Percentiles rank a stretch among this genome's conserved stretches.
phyloP scores from a whole-genome alignment of 331 rosid species.

The Phaseolus coccineus region DNA sequence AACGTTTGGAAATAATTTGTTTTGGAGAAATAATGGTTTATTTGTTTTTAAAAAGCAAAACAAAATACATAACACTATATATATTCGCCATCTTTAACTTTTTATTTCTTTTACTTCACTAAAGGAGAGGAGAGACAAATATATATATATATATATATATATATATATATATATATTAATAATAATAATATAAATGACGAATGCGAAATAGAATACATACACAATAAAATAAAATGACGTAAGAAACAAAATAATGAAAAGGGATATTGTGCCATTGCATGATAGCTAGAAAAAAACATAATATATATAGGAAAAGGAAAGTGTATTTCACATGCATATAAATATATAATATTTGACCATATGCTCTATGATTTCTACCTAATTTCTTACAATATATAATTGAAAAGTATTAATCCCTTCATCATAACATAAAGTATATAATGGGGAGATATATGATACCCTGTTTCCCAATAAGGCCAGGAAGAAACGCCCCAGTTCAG shows the following conservation, averaged over 20 bases:
- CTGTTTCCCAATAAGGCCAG: constrained; percentile 17
- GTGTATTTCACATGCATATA: too few species aligned
- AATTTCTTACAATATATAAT: constrained; percentile 44
- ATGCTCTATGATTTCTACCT: constrained; percentile 46
- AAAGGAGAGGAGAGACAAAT: not conserved
- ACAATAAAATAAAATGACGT: not conserved
- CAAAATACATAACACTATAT: too few species aligned
- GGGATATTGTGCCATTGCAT: not conserved
- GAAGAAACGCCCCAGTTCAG: not conserved
- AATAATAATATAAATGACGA: not conserved
- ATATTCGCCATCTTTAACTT: too few species aligned
- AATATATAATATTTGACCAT: not conserved
- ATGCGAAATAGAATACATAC: not conserved
- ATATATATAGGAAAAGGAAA: too few species aligned
- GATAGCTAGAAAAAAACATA: not conserved
- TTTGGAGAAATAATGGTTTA: too few species aligned
- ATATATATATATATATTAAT: not conserved
- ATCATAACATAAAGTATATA: constrained; percentile 40
- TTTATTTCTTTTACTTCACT: not conserved
- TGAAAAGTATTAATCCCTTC: constrained; percentile 8
- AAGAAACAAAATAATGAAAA: constrained; percentile 10
- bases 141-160: too few species aligned
- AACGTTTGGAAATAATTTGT: too few species aligned
- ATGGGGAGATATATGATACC: constrained; percentile 2
- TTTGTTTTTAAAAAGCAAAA: too few species aligned